phyloP scores from a whole-genome alignment of 371 early-diverging fungal genomes.

The Mortierella sp. region DNA sequence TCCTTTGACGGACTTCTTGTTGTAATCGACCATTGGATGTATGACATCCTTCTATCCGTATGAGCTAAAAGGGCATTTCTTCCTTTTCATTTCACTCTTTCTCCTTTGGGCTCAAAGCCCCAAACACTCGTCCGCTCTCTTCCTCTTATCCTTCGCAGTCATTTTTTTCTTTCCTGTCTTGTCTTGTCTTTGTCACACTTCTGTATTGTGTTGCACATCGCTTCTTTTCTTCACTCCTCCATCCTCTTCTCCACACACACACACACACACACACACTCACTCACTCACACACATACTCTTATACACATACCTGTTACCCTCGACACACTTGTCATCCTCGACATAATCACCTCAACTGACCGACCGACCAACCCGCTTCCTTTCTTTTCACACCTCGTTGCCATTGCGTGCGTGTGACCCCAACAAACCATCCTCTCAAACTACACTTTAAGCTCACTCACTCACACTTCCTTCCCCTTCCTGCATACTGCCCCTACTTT shows the following conservation, averaged over 20 bases:
- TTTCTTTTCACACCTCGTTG: neutral
- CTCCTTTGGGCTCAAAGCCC: constrained; percentile 3
- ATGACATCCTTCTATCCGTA: neutral
- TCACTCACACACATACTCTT: neutral
- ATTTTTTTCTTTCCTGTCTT: neutral
- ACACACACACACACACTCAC: neutral
- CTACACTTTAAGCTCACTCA: neutral
- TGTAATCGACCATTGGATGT: neutral
- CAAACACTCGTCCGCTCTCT: neutral
- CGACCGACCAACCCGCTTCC: neutral
- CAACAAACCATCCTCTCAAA: neutral
- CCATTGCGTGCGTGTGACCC: constrained; percentile 2
- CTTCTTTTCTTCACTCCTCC: neutral
- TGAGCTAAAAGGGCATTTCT: neutral
- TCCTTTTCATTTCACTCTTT: constrained; percentile 1
- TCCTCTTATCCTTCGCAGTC: neutral
- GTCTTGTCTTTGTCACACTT: neutral
- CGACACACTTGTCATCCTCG: neutral
- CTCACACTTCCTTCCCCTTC: constrained; percentile 1
- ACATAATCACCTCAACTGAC: neutral
- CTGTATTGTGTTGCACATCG: neutral
- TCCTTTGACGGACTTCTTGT: neutral
- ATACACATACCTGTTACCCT: neutral
- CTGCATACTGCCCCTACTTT: neutral
- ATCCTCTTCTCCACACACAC: neutral